Evolutionary conservation across 257 asterid species (phyloP).

Genomic region (Scutellaria barbata): DNA sequence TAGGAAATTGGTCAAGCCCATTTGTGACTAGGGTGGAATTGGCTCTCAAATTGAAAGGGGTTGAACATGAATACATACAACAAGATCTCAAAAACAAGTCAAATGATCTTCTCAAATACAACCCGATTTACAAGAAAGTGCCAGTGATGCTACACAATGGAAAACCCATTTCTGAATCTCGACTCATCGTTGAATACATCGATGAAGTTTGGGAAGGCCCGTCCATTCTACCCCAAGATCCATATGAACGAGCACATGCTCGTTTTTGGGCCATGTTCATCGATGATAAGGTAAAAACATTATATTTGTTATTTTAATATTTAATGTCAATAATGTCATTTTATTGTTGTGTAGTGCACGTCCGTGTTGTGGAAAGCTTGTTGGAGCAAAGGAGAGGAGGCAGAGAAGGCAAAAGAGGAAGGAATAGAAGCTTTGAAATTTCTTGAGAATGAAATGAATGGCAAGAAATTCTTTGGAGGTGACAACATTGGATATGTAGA

Average conservation of each 20-base stretch:
- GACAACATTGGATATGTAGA: conserved; percentile 51
- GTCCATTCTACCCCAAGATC: conserved; percentile 49
- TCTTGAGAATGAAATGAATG: conserved; percentile 46
- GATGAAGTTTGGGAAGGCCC: conserved; percentile 53
- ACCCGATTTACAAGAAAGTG: conserved; percentile 50
- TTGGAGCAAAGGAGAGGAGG: conserved; percentile 48
- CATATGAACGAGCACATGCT: conserved; percentile 45
- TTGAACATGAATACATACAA: conserved; percentile 45
- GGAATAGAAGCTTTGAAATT: conserved; percentile 37
- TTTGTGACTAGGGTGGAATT: conserved; percentile 48
- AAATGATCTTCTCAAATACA: conserved; percentile 45
- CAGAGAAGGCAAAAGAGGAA: conserved; percentile 54
- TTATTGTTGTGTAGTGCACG: conserved; percentile 28
- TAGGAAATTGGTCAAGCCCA: conserved; percentile 50
- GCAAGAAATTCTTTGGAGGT: conserved; percentile 59
- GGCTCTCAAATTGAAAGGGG: conserved; percentile 51
- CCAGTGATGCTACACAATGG: conserved; percentile 58
- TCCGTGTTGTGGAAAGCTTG: conserved; percentile 37
- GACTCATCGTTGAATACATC: conserved; percentile 55
- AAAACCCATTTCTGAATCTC: conserved; percentile 51
- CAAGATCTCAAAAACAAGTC: conserved; percentile 49
- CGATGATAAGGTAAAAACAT: conserved; percentile 51
- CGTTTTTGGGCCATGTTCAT: conserved; percentile 62
- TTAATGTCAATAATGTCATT: not conserved
- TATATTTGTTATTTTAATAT: not conserved